These are phyloP conservation scores for Fraxinus ornus DNA, from an alignment of 305 asterid genomes.

Conservation along the genomic window DNA sequence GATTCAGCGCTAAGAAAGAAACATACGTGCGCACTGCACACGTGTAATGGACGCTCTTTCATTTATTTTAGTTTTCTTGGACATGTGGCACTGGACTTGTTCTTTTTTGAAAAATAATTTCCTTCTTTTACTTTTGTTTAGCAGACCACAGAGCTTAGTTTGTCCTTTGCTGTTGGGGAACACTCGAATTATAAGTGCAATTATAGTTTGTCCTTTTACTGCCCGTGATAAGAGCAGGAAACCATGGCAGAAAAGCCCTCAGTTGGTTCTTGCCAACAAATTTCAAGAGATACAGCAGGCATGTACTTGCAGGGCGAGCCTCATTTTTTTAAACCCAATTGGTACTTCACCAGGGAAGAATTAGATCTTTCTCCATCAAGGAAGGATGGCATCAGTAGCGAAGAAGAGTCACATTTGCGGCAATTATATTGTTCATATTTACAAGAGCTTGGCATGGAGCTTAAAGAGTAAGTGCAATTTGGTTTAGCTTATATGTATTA, in stretches of 20 bases:
- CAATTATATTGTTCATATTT: slow-evolving; percentile 46
- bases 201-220: slow-evolving; percentile 5
- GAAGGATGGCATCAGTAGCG: slow-evolving; percentile 51
- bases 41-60: not conserved
- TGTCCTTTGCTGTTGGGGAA: slow-evolving; percentile 8
- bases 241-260: slow-evolving; percentile 43
- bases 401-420: slow-evolving; percentile 46
- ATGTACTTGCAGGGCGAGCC: slow-evolving; percentile 25
- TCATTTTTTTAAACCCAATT: slow-evolving; percentile 29
- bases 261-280: slow-evolving; percentile 33
- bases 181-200: slow-evolving; percentile 4
- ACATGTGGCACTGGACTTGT: not conserved
- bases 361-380: slow-evolving; percentile 57
- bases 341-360: slow-evolving; percentile 60
- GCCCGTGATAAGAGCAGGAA: slow-evolving; percentile 34
- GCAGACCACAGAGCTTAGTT: not conserved
- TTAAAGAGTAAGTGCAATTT: slow-evolving; percentile 50
- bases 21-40: not conserved
- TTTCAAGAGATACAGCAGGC: slow-evolving; percentile 19
- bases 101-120: not conserved
- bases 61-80: not conserved
- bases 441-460: slow-evolving; percentile 59
- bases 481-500: not conserved
- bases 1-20: not conserved
- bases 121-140: not conserved